Conservation (phyloP, 106 monocot genomes). For the Allium cepa region DNA sequence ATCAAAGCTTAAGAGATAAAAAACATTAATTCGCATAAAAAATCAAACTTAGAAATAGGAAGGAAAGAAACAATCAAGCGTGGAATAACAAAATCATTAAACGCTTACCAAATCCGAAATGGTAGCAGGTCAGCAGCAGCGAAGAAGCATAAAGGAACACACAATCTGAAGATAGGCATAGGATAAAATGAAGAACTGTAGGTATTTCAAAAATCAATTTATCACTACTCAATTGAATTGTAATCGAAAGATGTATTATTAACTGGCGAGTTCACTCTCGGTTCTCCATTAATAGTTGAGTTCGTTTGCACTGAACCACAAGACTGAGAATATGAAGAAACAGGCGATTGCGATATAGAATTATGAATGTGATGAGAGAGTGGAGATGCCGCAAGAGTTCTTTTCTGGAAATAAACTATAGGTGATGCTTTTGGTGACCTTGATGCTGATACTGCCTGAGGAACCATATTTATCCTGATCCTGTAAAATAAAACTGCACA, state of each 20-base stretch:
- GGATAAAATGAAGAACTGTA: no score
- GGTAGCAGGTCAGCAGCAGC: no score
- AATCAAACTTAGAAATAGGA: no score
- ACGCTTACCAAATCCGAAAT: no score
- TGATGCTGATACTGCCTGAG: constrained; percentile 16
- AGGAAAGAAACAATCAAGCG: no score
- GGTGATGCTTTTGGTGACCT: constrained; percentile 13
- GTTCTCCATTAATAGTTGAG: constrained; percentile 11
- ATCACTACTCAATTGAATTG: constrained; percentile 11
- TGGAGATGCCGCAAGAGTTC: constrained; percentile 30
- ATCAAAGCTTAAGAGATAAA: no score
- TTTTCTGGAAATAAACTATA: constrained; percentile 16
- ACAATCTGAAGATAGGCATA: no score
- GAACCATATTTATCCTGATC: constrained; percentile 46
- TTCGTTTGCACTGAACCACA: constrained; percentile 7
- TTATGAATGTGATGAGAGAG: constrained; percentile 17
- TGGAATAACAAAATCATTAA: no score
- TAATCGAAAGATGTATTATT: not conserved
- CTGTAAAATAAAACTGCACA: constrained; percentile 15
- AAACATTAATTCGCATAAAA: no score
- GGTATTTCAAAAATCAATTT: no score
- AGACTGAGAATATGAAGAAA: constrained; percentile 10
- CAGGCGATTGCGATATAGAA: constrained; percentile 15
- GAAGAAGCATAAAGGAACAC: no score
- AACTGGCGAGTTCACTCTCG: constrained; percentile 4